Evolutionary conservation across 1,139 yeast genomes (phyloP).

Genomic region (Candida gigantensis): DNA sequence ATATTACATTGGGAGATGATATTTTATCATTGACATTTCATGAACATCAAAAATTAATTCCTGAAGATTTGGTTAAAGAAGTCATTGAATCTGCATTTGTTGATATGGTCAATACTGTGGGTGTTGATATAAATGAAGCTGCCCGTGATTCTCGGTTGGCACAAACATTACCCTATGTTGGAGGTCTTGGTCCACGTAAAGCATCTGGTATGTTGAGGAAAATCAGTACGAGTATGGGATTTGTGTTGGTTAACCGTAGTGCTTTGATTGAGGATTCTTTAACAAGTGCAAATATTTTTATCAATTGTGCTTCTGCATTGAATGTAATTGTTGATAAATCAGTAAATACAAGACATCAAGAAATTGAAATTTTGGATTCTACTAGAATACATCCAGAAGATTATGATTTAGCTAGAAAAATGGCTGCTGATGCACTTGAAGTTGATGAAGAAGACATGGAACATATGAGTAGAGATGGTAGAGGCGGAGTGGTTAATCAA

Average conservation of each 20-base stretch:
- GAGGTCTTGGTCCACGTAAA: conserved; percentile 96
- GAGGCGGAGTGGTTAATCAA: no score
- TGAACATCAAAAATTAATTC: conserved; percentile 70
- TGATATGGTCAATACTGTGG: conserved; percentile 87
- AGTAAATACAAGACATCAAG: conserved; percentile 38
- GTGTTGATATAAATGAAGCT: conserved; percentile 91
- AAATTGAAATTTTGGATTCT: conserved; percentile 83
- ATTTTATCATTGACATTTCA: conserved; percentile 71
- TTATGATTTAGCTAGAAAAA: conserved; percentile 89
- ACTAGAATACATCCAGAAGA: conserved; percentile 98
- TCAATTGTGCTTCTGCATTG: conserved; percentile 90
- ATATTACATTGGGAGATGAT: conserved; percentile 76
- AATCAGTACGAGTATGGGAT: conserved; percentile 69
- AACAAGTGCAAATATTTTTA: conserved; percentile 76
- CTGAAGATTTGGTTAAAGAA: conserved; percentile 62
- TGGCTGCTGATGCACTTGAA: conserved; percentile 98
- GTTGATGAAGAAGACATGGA: conserved; percentile 93
- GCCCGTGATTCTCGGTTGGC: conserved; percentile 74
- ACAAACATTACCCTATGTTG: conserved; percentile 68
- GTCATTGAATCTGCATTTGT: conserved; percentile 84
- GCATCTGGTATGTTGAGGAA: conserved; percentile 85
- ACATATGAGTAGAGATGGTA: conserved; percentile 78
- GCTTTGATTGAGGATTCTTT: conserved; percentile 81
- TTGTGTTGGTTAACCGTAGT: conserved; percentile 64
- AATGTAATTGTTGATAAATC: conserved; percentile 72